Percentiles rank a stretch among this genome's conserved stretches.
Evolutionary conservation across 1,139 yeast species (phyloP).

Genomic region (Debaryomyces subglobosus): DNA sequence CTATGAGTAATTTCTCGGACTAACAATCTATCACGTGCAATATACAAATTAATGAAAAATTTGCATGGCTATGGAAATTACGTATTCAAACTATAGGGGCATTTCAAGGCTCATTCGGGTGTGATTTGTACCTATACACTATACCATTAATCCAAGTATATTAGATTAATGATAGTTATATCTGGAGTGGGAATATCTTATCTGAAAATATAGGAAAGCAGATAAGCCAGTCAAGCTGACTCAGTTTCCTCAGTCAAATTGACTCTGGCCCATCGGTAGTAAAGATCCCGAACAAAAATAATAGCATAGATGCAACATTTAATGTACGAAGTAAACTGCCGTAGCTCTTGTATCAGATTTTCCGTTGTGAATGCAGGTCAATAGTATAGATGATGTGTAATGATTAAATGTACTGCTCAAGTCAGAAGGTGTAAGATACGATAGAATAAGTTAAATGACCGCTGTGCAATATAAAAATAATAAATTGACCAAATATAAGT

Average conservation of each 20-base stretch:
- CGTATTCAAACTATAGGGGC: neutral
- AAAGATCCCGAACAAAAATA: neutral
- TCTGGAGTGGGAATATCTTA: neutral
- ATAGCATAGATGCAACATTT: neutral
- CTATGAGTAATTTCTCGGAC: constrained; percentile 10
- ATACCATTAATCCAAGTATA: neutral
- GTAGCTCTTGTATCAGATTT: neutral
- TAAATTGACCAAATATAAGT: too few species aligned
- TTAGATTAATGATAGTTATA: neutral
- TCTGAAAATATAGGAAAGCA: neutral
- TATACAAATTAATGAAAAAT: constrained; percentile 9
- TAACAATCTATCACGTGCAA: constrained; percentile 9
- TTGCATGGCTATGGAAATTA: constrained; percentile 12
- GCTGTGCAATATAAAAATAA: too few species aligned
- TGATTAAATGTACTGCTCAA: neutral
- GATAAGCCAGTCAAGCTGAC: neutral
- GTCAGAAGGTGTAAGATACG: neutral
- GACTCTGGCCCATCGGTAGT: neutral
- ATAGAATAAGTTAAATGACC: neutral
- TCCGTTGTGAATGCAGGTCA: neutral
- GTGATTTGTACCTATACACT: neutral
- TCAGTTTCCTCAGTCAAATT: neutral
- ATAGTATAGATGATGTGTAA: neutral
- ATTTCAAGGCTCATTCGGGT: neutral
- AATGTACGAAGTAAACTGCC: neutral